Evolutionary conservation across 306 rosid species (phyloP).

Genomic region (Quercus bicolor): DNA sequence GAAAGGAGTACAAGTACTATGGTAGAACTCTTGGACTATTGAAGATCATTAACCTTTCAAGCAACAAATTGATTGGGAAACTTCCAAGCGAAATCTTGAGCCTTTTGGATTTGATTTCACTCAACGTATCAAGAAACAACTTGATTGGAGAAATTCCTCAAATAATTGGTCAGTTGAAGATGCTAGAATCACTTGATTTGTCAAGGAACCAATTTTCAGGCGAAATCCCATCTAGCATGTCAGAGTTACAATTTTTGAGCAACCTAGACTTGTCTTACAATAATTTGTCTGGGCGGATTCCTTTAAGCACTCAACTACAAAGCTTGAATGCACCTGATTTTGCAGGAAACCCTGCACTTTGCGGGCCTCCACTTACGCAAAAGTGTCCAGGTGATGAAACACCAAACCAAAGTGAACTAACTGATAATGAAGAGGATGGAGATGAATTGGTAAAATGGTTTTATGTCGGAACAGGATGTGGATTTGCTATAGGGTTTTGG

Average conservation of each 20-base stretch:
- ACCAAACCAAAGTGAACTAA: too few species aligned
- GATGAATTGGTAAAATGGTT: neutral
- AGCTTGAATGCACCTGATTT: neutral
- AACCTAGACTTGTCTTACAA: too few species aligned
- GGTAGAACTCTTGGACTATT: too few species aligned
- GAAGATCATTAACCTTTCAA: too few species aligned
- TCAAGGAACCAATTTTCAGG: neutral
- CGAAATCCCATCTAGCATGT: neutral
- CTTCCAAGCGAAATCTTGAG: too few species aligned
- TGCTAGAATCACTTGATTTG: neutral
- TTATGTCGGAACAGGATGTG: slow-evolving; percentile 16
- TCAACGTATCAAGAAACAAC: too few species aligned
- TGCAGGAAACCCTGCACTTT: neutral
- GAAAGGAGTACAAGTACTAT: too few species aligned
- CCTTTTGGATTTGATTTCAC: too few species aligned
- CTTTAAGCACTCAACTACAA: neutral
- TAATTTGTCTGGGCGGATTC: too few species aligned
- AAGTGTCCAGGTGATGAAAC: neutral
- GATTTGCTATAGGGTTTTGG: slow-evolving; percentile 30
- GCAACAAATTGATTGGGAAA: too few species aligned
- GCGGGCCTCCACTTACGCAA: neutral
- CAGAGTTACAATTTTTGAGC: too few species aligned
- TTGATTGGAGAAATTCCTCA: neutral
- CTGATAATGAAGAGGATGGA: neutral
- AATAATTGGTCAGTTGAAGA: neutral